Evolutionary conservation across 139 green algal species (phyloP), one percentile per base, ranked within the genome.

Genomic region (Volvox africanus): DNA sequence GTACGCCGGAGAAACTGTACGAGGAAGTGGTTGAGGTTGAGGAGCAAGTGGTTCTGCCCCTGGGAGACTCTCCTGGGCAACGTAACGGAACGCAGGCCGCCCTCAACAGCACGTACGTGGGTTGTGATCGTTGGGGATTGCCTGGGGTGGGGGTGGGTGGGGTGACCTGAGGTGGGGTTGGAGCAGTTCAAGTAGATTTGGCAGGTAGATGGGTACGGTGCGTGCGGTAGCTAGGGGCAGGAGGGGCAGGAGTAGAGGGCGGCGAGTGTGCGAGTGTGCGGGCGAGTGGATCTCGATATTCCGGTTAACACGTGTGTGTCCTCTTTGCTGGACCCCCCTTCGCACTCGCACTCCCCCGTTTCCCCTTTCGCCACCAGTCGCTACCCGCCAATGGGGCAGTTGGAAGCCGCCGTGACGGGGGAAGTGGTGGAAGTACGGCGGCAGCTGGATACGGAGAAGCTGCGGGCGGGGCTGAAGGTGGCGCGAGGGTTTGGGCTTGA

Each of bases 1-100:
- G 91, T 32, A 87, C 67, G 36, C 93, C 93, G 28, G 91, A 94
- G 67, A 90, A 87, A 16, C 89, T 95, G 76, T 95, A 95, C 80
- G 92, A 95, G 81, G 44, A 67, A 55, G 92, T 92, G 68, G 96
- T 99, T 65, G 97, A 99, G 93, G 96, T 98, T 78, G 95, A 99
- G 19, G 98, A 99, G 94, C 71, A 95, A 50, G 96, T 99, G 36
- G 90, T 97, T 30, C 90, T 99, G 82, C 96, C 96, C 11, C 92
- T 99, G 76, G 95, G 95, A 3, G 78, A 81, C 11, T 83, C 92
- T 19, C 83, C 94, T 11, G 85, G 32, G 24, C 33, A 88, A 30
- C 92, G 94, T 86, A 95, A 96, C 85, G 93, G 93, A 28, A 28
- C 68, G 12, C 20, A 55, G 16, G 91, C 94, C 14, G 87, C 79